A percentile compares a stretch with the other conserved stretches of the same genome.
These are phyloP conservation scores for Gremmenia infestans DNA, from an alignment of 2,329 filamentous ascomycete genomes.

Conservation along the genomic window DNA sequence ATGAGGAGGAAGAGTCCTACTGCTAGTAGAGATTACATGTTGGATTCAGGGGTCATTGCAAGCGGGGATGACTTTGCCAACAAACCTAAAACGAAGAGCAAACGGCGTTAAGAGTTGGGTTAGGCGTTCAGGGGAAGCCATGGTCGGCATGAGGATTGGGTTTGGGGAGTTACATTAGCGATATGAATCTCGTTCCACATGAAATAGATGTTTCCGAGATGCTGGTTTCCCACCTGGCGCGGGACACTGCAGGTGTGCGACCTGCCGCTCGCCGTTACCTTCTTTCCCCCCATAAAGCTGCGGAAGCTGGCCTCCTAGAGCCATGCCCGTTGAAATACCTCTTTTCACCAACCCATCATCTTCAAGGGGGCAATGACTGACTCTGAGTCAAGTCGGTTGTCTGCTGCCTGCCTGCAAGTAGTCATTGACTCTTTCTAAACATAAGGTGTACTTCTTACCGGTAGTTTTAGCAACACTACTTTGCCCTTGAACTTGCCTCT, in stretches of 20 bases:
- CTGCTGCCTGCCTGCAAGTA: too few relatives aligned
- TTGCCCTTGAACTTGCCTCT: too few relatives aligned
- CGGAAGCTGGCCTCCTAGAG: too few relatives aligned
- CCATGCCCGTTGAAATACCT: not conserved
- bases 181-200: not conserved
- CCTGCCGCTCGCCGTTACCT: not conserved
- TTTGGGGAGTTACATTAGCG: not conserved
- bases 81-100: slow-evolving; percentile 20
- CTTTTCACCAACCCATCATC: not conserved
- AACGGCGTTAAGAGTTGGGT: slow-evolving; percentile 14
- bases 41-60: slow-evolving; percentile 44
- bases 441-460: too few relatives aligned
- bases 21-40: slow-evolving; percentile 62
- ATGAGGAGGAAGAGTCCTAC: slow-evolving; percentile 83
- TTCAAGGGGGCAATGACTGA: too few relatives aligned
- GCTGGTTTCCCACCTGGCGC: not conserved
- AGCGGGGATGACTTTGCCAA: slow-evolving; percentile 34
- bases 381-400: too few relatives aligned
- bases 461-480: too few relatives aligned
- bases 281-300: not conserved
- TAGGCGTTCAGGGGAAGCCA: slow-evolving; percentile 1
- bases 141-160: not conserved
- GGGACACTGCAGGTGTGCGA: not conserved
- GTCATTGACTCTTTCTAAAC: too few relatives aligned
- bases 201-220: not conserved